Conservation (phyloP, 2,329 filamentous ascomycete genomes). For the Cucurbitaria berberidis region DNA sequence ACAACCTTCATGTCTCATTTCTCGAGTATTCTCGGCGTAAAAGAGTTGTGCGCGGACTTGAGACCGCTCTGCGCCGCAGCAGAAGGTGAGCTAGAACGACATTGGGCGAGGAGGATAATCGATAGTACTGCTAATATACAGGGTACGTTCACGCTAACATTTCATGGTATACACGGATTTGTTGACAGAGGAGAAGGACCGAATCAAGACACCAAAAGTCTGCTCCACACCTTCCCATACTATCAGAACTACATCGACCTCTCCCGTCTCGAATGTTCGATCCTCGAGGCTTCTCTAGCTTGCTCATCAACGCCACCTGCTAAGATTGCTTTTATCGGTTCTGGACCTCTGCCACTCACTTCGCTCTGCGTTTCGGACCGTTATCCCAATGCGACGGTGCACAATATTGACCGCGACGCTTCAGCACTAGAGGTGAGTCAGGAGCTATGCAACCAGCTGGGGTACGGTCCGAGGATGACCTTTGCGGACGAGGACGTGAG, state of each 20-base stretch:
- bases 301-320: slow-evolving; percentile 19
- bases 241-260: slow-evolving; percentile 58
- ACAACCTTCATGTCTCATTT: slow-evolving; percentile 30
- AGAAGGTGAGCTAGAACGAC: slow-evolving; percentile 54
- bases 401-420: slow-evolving; percentile 53
- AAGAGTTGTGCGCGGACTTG: slow-evolving; percentile 47
- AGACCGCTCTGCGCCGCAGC: slow-evolving; percentile 53
- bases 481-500: slow-evolving; percentile 49
- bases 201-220: slow-evolving; percentile 8
- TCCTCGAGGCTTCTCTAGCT: slow-evolving; percentile 47
- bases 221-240: slow-evolving; percentile 56
- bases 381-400: slow-evolving; percentile 39
- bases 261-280: slow-evolving; percentile 54
- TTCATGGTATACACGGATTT: neutral
- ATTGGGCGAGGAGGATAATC: slow-evolving; percentile 52
- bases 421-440: slow-evolving; percentile 46
- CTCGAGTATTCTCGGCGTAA: slow-evolving; percentile 40
- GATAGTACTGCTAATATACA: neutral
- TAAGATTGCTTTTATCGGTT: slow-evolving; percentile 58
- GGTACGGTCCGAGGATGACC: slow-evolving; percentile 41
- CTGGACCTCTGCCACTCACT: slow-evolving; percentile 58
- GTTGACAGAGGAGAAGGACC: neutral
- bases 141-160: slow-evolving; percentile 3
- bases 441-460: slow-evolving; percentile 42
- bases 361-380: slow-evolving; percentile 53